A percentile compares a stretch with the other conserved stretches of the same genome.
These are phyloP conservation scores for Dactylellina parvicollis DNA, from an alignment of 2,329 filamentous ascomycete genomes.

Conservation along the genomic window DNA sequence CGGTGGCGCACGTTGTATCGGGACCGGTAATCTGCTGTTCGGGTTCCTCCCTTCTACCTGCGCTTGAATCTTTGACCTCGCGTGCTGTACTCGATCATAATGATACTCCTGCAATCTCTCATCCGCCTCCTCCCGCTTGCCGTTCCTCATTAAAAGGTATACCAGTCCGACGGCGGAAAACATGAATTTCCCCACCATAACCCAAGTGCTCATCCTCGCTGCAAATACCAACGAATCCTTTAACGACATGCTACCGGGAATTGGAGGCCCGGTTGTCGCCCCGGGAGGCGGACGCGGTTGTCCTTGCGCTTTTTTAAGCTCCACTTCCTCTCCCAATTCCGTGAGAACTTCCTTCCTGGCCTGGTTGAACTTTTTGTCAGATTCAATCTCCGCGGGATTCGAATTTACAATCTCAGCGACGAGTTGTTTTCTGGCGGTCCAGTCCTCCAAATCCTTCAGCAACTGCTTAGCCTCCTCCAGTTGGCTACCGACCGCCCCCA, in stretches of 20 bases:
- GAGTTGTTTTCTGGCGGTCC: background rate
- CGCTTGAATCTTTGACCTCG: conserved; percentile 2
- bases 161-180: conserved; percentile 5
- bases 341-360: no score
- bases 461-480: background rate
- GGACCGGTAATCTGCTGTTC: background rate
- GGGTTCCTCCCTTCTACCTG: background rate
- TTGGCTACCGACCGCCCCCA: background rate
- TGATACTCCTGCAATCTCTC: conserved; percentile 45
- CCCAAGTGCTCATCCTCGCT: conserved; percentile 18
- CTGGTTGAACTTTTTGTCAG: no score
- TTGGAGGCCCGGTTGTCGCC: no score
- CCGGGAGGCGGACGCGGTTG: no score
- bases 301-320: no score
- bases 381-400: background rate
- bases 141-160: conserved; percentile 3
- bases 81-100: conserved; percentile 32
- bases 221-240: background rate
- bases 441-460: background rate
- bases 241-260: background rate
- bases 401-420: background rate
- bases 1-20: background rate
- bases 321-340: no score
- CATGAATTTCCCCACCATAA: conserved; percentile 25
- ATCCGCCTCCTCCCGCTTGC: conserved; percentile 18